A percentile compares a stretch with the other conserved stretches of the same genome.
Conservation (phyloP, 257 asterid genomes). For the Fraxinus excelsior region DNA sequence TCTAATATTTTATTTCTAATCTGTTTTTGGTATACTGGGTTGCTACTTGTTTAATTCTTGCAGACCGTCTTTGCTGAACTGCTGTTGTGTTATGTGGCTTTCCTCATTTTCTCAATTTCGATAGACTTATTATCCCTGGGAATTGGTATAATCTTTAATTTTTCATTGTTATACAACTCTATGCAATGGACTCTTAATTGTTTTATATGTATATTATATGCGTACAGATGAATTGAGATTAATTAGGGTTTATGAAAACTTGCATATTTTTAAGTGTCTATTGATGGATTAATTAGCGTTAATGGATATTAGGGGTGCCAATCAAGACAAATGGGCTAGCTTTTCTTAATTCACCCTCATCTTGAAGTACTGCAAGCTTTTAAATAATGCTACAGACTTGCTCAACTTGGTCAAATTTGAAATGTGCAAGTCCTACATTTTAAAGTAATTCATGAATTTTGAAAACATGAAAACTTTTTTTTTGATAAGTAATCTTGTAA, state of each 20-base stretch:
- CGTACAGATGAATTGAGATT: neutral
- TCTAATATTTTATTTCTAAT: neutral
- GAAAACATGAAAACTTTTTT: neutral
- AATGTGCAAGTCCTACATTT: neutral
- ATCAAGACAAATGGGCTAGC: neutral
- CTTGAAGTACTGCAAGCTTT: neutral
- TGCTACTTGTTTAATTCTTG: constrained; percentile 10
- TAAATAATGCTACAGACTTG: neutral
- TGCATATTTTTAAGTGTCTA: neutral
- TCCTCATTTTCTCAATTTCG: constrained; percentile 75
- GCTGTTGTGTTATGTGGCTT: constrained; percentile 53
- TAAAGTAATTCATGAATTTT: neutral
- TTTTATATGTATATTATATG: neutral
- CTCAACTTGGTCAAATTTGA: neutral
- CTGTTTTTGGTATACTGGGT: neutral
- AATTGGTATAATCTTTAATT: constrained; percentile 54
- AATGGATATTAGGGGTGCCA: neutral
- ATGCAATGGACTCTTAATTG: neutral
- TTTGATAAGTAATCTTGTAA: too few species aligned
- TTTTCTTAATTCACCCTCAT: neutral
- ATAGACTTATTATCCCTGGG: constrained; percentile 83
- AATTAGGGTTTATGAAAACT: neutral
- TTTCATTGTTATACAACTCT: neutral
- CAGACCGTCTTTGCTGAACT: constrained; percentile 71
- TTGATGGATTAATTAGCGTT: neutral